phyloP scores from a whole-genome alignment of 2,329 filamentous ascomycete species.

The Pseudopithomyces chartarum region DNA sequence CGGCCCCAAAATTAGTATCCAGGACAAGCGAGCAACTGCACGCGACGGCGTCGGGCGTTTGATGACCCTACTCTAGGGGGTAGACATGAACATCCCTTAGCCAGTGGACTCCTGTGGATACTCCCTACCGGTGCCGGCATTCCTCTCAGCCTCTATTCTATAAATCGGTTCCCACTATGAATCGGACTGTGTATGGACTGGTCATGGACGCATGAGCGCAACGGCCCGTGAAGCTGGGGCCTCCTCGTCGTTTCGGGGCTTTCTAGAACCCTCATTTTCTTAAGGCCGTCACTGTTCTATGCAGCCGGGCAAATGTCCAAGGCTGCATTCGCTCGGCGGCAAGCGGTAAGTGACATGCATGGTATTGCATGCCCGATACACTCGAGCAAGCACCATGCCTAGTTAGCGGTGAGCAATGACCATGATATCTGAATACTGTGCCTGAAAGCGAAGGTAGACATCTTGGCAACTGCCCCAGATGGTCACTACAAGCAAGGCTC shows the following conservation, averaged over 20 bases:
- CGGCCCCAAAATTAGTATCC: neutral
- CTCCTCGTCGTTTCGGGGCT: neutral
- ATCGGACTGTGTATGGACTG: neutral
- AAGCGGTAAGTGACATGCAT: slow-evolving; percentile 6
- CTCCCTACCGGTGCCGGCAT: neutral
- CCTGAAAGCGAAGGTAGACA: neutral
- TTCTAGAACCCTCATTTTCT: slow-evolving; percentile 4
- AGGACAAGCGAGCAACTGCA: neutral
- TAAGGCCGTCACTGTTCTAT: neutral
- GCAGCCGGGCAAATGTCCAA: slow-evolving; percentile 1
- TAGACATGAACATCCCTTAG: neutral
- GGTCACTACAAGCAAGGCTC: neutral
- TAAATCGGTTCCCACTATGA: neutral
- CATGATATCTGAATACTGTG: neutral
- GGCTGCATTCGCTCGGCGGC: neutral
- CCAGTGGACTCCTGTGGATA: neutral
- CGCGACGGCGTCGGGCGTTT: slow-evolving; percentile 19
- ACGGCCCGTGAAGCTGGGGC: slow-evolving; percentile 1
- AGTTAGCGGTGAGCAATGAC: slow-evolving; percentile 2
- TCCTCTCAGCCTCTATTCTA: neutral
- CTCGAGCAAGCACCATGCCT: neutral
- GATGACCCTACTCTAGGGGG: slow-evolving; percentile 19
- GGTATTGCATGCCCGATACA: neutral
- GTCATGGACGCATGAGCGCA: slow-evolving; percentile 1
- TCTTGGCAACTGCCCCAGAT: neutral